A percentile compares a stretch with the other conserved stretches of the same genome.
Conservation (phyloP, 768 basidiomycete species). For the Gelatoporia subvermispora region DNA sequence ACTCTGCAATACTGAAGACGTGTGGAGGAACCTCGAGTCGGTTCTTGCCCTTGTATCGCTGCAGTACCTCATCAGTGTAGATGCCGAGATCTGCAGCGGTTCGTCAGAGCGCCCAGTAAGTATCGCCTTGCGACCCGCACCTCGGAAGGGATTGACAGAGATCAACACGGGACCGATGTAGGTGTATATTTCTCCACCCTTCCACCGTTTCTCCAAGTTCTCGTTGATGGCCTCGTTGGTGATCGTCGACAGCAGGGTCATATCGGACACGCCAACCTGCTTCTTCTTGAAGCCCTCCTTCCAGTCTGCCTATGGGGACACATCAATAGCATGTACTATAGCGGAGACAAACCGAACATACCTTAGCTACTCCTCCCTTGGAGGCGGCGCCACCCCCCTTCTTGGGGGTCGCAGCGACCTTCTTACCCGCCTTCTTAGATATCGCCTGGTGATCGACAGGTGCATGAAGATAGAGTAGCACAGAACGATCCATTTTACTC, state of each 20-base stretch:
- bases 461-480: slow-evolving; percentile 12
- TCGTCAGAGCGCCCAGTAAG: neutral
- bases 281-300: slow-evolving; percentile 99
- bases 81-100: slow-evolving; percentile 80
- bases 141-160: slow-evolving; percentile 98
- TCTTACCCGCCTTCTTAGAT: slow-evolving; percentile 90
- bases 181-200: slow-evolving; percentile 94
- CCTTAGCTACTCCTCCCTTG: slow-evolving; percentile 67
- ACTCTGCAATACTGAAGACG: slow-evolving; percentile 96
- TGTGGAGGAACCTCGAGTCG: slow-evolving; percentile 96
- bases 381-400: slow-evolving; percentile 44
- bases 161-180: slow-evolving; percentile 98
- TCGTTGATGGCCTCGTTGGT: slow-evolving; percentile 98
- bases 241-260: slow-evolving; percentile 95
- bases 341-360: slow-evolving; percentile 22
- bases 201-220: slow-evolving; percentile 95
- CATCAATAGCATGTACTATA: slow-evolving; percentile 7
- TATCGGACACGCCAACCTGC: slow-evolving; percentile 95
- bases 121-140: slow-evolving; percentile 32
- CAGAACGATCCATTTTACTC: slow-evolving; percentile 7
- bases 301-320: slow-evolving; percentile 81
- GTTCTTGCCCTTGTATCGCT: slow-evolving; percentile 92
- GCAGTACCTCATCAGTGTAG: slow-evolving; percentile 86
- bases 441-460: slow-evolving; percentile 53
- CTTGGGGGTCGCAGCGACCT: slow-evolving; percentile 59